Base-by-base conservation (phyloP, 2,329 filamentous ascomycete species). In the Colletotrichum costaricense region DNA sequence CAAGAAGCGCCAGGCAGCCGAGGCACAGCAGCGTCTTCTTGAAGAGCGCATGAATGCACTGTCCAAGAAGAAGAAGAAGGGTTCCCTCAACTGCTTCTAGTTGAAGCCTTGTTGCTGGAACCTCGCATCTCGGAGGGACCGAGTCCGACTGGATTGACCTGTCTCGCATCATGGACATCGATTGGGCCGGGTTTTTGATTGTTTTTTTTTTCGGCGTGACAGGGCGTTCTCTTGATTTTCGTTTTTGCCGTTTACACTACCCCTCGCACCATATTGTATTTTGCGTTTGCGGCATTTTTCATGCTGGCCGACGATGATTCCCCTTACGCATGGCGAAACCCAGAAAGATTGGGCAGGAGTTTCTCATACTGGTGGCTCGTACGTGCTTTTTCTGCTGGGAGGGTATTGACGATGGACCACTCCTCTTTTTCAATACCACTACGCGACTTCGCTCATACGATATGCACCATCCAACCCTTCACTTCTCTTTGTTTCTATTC, bases 21-120 rank as follows among this genome's bases (percentile, higher is more conserved):
- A 99, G 86, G 91, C 93, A 76, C 97, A 97, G 56, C 89, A 94
- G 67, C 94, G 93, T 52, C 94, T 97, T 79, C 90, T 99, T 30
- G 96, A 99, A 85, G 95, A 97, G 86, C 91, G 96, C 69, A 99
- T 99, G 92, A 95, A 96, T 79, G 93, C 94, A 72, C 93, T 97
- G 82, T 95, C 93, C 84, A 91, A 89, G 88, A 98, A 96, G 89
- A 95, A 97, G 90, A 95, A 95, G 88, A 98, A 97, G 90, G 92
- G 93, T 79, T 95, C 93, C 77, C 89, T 99, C 84, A 98, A 98
- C 87, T 99, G 97, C 89, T 99, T 99, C 88, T 98, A 95, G 84
- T 81, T 76, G 69, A 73, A 76, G 75, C 56, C 77, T 78, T 77
- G 69, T 74, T 49, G 74, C 54, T 30, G 67, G 30, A 16, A 46